These are phyloP conservation scores for Epicoccum nigrum DNA, from an alignment of 2,329 filamentous ascomycete species.

Conservation along the genomic window DNA sequence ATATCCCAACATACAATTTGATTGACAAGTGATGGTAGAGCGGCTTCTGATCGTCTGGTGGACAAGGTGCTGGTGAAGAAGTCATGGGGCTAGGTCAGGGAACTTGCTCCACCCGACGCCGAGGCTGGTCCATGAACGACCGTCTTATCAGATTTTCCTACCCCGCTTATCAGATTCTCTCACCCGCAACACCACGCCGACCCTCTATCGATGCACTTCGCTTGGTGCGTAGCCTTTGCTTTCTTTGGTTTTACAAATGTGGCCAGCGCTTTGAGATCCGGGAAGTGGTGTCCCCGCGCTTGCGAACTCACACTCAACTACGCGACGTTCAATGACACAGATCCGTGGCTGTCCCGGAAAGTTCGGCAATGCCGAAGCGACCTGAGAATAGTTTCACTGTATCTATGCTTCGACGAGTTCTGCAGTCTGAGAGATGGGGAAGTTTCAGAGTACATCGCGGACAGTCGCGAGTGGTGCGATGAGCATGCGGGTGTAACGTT, in stretches of 20 bases:
- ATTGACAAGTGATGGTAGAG: no score
- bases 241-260: constrained; percentile 13
- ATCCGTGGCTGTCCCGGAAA: constrained; percentile 33
- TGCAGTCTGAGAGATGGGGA: constrained; percentile 25
- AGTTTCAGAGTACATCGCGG: constrained; percentile 25
- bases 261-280: constrained; percentile 22
- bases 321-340: constrained; percentile 42
- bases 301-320: constrained; percentile 40
- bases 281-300: constrained; percentile 37
- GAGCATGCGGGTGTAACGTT: constrained; percentile 29
- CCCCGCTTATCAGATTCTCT: constrained; percentile 20
- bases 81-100: neutral
- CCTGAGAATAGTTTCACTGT: constrained; percentile 34
- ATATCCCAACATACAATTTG: no score
- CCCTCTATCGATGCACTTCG: constrained; percentile 25
- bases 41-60: no score
- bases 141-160: constrained; percentile 10
- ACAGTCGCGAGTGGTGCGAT: constrained; percentile 30
- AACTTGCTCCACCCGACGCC: neutral
- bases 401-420: constrained; percentile 37
- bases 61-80: neutral
- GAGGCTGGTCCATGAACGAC: neutral
- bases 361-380: constrained; percentile 35
- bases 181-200: constrained; percentile 15
- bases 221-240: constrained; percentile 17